These are phyloP conservation scores for Corymbia maculata DNA, from an alignment of 345 rosid genomes.

Conservation along the genomic window DNA sequence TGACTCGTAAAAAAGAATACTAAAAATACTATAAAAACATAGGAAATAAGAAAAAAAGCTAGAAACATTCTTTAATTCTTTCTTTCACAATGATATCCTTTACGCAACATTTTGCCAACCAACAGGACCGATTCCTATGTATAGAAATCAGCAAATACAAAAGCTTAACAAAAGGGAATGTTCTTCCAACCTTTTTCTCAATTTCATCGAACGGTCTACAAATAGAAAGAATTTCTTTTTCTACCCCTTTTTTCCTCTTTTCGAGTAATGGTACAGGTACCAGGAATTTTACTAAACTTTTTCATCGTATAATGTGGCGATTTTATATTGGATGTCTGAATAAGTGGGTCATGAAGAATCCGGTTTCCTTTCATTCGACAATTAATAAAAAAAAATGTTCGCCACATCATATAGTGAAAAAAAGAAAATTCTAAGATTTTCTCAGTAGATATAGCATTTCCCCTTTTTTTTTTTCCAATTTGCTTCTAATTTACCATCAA, in stretches of 20 bases:
- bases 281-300: not conserved
- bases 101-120: not conserved
- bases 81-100: not conserved
- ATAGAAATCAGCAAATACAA: not conserved
- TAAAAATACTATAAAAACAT: not conserved
- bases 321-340: not conserved
- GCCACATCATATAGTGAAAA: not conserved
- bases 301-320: not conserved
- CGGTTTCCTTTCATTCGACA: not conserved
- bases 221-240: not conserved
- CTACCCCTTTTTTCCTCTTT: not conserved
- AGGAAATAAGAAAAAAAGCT: not conserved
- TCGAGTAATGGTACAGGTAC: not conserved
- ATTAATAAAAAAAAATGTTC: not conserved
- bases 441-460: not conserved
- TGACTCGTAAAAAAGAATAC: not conserved
- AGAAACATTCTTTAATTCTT: not conserved
- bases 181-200: not conserved
- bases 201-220: not conserved
- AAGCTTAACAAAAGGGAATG: not conserved
- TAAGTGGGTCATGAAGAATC: not conserved
- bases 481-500: not conserved
- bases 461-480: not conserved
- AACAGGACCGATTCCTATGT: not conserved
- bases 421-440: not conserved